Base-by-base conservation (phyloP, 139 green algal genomes). In the Asterochloris sp. region DNA sequence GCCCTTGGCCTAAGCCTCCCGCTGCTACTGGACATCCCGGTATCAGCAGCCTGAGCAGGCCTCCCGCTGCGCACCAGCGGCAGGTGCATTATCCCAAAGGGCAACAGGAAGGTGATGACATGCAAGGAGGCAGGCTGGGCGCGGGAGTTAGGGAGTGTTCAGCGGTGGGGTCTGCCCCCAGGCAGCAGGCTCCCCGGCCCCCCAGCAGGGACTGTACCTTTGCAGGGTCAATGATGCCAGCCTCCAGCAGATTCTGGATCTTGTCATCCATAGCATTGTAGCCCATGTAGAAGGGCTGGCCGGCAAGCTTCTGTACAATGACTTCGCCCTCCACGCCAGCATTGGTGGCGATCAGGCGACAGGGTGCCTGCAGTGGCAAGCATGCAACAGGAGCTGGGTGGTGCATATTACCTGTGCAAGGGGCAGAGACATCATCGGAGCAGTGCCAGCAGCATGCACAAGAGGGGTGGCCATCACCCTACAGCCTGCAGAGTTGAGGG, bases 211-310 rank as follows among this genome's bases (percentile, higher is more conserved):
- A 23, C 14, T 61, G 47, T 29, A 92, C 91, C 92, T 99, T 99
- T 80, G 95, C 94, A 29, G 97, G 97, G 90, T 99, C 97, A 69
- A 99, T 95, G 23, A 99, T 92, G 77, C 97, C 97, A 16, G 87
- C 88, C 64, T 94, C 93, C 28, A 98, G 69, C 77, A 98, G 87
- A 86, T 98, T 88, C 87, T 94, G 87, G 62, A 93, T 76, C 63
- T 74, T 78, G 87, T 93, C 87, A 74, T 91, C 84, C 87, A 93
- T 91, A 62, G 96, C 96, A 87, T 99, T 98, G 95, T 98, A 98
- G 16, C 96, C 93, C 68, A 96, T 90, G 84, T 96, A 89, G 83
- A 97, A 99, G 19, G 88, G 78, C 88, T 91, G 73, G 26, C 84
- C 93, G 83, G 80, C 29, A 82, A 99, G 86, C 84, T 92, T 92